A percentile compares a stretch with the other conserved stretches of the same genome.
Evolutionary conservation across 495 filamentous ascomycete species (phyloP).

Genomic region (Parmelia sp.): DNA sequence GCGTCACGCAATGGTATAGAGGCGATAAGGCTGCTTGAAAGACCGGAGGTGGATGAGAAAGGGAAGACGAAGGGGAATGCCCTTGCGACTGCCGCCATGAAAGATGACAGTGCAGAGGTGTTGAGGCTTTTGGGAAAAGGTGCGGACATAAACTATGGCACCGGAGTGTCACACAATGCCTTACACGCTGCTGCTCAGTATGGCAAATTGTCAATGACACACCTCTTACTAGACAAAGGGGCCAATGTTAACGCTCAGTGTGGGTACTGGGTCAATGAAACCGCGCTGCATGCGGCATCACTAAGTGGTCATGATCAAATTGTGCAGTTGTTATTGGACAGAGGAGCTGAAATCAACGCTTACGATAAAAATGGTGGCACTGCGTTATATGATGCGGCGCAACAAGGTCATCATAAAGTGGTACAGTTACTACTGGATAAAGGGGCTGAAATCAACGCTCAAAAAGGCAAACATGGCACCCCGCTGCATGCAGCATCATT

Average conservation of each 20-base stretch:
- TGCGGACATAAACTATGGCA: constrained; percentile 5
- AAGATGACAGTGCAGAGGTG: background rate
- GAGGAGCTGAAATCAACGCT: background rate
- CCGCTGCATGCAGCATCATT: constrained; percentile 18
- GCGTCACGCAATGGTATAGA: background rate
- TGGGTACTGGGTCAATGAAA: constrained; percentile 8
- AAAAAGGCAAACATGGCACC: background rate
- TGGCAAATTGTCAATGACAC: constrained; percentile 25
- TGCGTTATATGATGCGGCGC: constrained; percentile 17
- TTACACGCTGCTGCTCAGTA: constrained; percentile 24
- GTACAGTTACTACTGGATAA: background rate
- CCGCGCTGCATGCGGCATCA: constrained; percentile 18
- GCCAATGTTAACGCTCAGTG: constrained; percentile 16
- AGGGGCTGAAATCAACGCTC: background rate
- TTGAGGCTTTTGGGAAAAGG: constrained; percentile 11
- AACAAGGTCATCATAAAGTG: background rate
- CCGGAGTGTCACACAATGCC: constrained; percentile 10
- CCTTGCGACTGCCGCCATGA: background rate
- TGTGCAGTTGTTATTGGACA: background rate
- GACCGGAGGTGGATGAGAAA: background rate
- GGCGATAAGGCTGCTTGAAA: background rate
- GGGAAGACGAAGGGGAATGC: constrained; percentile 7
- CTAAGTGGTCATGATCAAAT: background rate
- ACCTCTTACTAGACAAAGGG: constrained; percentile 22
- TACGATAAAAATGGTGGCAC: background rate